Percentiles rank a stretch among this genome's conserved stretches.
Evolutionary conservation across 73 alveolate species (phyloP).

Genomic region (Symbiodinium natans): DNA sequence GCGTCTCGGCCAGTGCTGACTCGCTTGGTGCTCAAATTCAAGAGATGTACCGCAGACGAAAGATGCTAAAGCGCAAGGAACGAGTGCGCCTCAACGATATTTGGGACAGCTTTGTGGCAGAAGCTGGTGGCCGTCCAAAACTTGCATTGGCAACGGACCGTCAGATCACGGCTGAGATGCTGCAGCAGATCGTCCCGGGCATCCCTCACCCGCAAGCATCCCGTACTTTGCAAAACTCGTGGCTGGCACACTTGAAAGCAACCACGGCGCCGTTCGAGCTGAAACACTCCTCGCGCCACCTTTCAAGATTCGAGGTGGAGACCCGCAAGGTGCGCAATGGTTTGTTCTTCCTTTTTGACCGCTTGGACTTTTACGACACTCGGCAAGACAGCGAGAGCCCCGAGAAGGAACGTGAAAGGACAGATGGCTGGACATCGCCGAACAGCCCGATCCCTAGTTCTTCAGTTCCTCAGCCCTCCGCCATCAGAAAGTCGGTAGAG

Average conservation of each 20-base stretch:
- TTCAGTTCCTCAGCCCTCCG: no score
- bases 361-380: slow-evolving; percentile 65
- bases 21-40: slow-evolving; percentile 15
- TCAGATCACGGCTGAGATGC: slow-evolving; percentile 20
- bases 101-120: slow-evolving; percentile 67
- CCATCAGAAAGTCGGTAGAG: no score
- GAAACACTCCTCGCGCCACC: slow-evolving; percentile 24
- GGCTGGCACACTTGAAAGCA: slow-evolving; percentile 65
- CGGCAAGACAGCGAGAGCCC: not conserved
- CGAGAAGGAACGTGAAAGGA: slow-evolving; percentile 8
- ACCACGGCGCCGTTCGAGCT: slow-evolving; percentile 71
- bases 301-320: slow-evolving; percentile 27
- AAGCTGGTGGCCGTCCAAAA: slow-evolving; percentile 51
- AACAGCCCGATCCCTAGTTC: not conserved
- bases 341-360: slow-evolving; percentile 45
- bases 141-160: slow-evolving; percentile 30
- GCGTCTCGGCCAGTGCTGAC: slow-evolving; percentile 31
- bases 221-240: slow-evolving; percentile 27
- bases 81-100: slow-evolving; percentile 49
- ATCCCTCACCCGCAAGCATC: slow-evolving; percentile 23
- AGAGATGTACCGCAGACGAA: slow-evolving; percentile 62
- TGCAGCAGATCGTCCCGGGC: slow-evolving; percentile 59
- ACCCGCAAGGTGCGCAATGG: slow-evolving; percentile 36
- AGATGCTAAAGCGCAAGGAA: slow-evolving; percentile 45
- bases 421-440: not conserved